Conservation (phyloP, 257 asterid species). For the Solanum corneliomulleri region DNA sequence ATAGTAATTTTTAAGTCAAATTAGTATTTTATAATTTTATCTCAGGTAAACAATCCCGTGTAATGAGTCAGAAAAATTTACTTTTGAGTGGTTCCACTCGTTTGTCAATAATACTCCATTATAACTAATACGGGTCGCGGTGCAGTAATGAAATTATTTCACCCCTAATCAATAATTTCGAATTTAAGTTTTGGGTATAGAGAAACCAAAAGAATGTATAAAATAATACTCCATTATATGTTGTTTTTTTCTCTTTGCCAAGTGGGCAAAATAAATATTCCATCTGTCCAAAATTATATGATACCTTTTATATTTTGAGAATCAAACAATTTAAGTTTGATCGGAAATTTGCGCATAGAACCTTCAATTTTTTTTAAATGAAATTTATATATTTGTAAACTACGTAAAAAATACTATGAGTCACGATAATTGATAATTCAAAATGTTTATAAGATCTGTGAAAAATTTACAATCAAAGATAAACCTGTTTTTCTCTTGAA, state of each 20-base stretch:
- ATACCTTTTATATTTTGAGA: no score
- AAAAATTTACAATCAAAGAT: no score
- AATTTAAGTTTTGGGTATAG: neutral
- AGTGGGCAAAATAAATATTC: neutral
- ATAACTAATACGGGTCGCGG: neutral
- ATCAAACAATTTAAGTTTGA: no score
- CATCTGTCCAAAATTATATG: no score
- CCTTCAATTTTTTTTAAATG: no score
- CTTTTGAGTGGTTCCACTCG: neutral
- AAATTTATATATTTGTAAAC: no score
- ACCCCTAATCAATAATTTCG: accelerated
- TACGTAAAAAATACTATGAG: no score
- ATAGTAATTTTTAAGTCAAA: neutral
- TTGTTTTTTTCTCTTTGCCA: neutral
- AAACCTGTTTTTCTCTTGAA: no score
- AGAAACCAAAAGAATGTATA: no score
- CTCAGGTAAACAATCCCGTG: neutral
- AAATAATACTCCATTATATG: neutral
- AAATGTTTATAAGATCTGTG: no score
- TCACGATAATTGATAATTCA: no score
- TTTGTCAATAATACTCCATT: neutral
- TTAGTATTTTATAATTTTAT: neutral
- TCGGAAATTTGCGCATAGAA: no score
- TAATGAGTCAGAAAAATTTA: neutral
- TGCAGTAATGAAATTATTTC: accelerated